Base-by-base conservation (phyloP, 306 rosid genomes). In the Casuarina equisetifolia region DNA sequence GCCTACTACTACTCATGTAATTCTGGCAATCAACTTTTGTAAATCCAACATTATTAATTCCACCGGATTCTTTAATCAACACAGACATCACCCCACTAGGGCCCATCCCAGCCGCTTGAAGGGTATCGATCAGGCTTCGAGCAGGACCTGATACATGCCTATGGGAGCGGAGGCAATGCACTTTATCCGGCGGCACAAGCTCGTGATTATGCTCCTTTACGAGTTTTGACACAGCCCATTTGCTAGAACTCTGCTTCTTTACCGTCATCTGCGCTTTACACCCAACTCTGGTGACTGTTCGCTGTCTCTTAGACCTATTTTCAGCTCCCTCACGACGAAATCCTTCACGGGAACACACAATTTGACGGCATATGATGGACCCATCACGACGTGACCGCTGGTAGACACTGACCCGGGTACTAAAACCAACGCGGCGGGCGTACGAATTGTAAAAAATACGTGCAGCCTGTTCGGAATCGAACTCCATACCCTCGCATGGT, bases 381-480 rank as follows among this genome's bases (percentile, higher is more conserved):
- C 81, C 86, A 42, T 83, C 83, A 17, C 83, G 86, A 9, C 83
- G 81, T 1, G 83, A 79, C 16, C 86, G 63, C 86, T 83, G 86
- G 74, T 83, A 83, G 44, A 79, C 86, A 43, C 86, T 83, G 50
- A 83, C 81, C 67, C 83, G 78, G 17, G 86, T 83, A 61, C 86
- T 83, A 76, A 83, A 83, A 38, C 86, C 86, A 4, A 75, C 57
- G 3, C 86, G 67, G 2, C 83, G 53, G 0, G 86, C 86, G 67
- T 79, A 83, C 16, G 84, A 80, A 73, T 85, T 85, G 51, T 85
- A 85, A 82, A 85, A 85, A 66, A 80, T 74, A 25, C 89, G 84
- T 2, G 89, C 83, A 73, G 83, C 77, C 54, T 77, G 86, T 45
- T 86, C 86, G 4, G 89, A 82, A 52, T 77, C 85, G 61, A 86